Percentiles rank a stretch among this genome's conserved stretches.
These are phyloP conservation scores for Scheffersomyces stipitis DNA, from an alignment of 805 yeast species.

Conservation along the genomic window DNA sequence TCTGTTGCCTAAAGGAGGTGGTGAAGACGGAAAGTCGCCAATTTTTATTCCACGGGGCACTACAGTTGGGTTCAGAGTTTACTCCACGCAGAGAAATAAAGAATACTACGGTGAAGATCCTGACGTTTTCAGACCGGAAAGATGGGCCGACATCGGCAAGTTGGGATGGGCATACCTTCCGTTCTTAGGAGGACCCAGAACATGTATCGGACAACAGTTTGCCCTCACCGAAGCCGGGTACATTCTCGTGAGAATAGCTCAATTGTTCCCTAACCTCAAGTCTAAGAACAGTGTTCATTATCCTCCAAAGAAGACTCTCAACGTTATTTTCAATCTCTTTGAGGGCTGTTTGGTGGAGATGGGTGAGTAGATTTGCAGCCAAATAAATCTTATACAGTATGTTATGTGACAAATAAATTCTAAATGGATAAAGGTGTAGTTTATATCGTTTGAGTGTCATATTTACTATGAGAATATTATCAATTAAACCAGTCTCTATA, in stretches of 20 bases:
- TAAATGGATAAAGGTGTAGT: too few species aligned
- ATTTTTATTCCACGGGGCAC: constrained; percentile 39
- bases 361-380: too few species aligned
- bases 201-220: constrained; percentile 24
- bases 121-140: constrained; percentile 32
- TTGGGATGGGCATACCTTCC: constrained; percentile 22
- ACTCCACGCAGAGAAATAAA: constrained; percentile 40
- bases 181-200: constrained; percentile 24
- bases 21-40: constrained; percentile 24
- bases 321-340: too few species aligned
- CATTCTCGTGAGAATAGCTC: constrained; percentile 17
- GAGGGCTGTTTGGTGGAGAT: background rate
- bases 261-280: constrained; percentile 11
- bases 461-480: too few species aligned
- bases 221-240: constrained; percentile 22
- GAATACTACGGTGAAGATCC: constrained; percentile 33
- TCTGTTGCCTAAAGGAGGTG: constrained; percentile 25
- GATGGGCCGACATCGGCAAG: constrained; percentile 26
- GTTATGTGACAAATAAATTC: too few species aligned
- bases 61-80: constrained; percentile 36
- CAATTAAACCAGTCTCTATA: too few species aligned
- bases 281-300: background rate
- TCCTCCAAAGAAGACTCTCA: background rate
- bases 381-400: too few species aligned
- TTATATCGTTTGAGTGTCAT: too few species aligned